Percentiles rank a stretch among this genome's conserved stretches.
phyloP scores from a whole-genome alignment of 371 early-diverging fungal genomes.

The Basidiobolus meristosporus region DNA sequence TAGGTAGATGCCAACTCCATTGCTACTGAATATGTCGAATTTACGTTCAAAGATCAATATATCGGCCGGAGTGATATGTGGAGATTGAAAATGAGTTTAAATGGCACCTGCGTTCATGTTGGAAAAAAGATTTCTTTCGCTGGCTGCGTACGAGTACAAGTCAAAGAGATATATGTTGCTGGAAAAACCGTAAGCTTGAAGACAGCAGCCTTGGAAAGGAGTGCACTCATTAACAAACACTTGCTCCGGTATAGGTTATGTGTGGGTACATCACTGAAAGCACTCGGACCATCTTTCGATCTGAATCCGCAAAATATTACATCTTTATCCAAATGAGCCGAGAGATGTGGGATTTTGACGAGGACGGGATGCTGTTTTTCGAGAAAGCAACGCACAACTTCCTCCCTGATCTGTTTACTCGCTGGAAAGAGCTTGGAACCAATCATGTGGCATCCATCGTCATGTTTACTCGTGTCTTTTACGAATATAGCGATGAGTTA shows the following conservation, averaged over 20 bases:
- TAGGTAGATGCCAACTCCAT: constrained; percentile 42
- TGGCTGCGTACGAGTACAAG: constrained; percentile 65
- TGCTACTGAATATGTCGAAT: constrained; percentile 63
- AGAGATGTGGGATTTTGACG: constrained; percentile 95
- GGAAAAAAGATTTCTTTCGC: constrained; percentile 55
- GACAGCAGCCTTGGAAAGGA: neutral
- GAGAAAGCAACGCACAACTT: constrained; percentile 82
- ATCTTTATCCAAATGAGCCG: constrained; percentile 87
- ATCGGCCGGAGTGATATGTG: constrained; percentile 89
- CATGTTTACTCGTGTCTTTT: constrained; percentile 75
- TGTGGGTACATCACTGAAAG: constrained; percentile 60
- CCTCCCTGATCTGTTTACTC: constrained; percentile 68
- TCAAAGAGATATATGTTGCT: constrained; percentile 55
- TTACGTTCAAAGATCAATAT: constrained; percentile 82
- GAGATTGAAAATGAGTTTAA: constrained; percentile 56
- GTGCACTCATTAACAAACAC: neutral
- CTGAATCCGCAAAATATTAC: constrained; percentile 84
- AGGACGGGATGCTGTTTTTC: constrained; percentile 83
- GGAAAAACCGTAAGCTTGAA: constrained; percentile 22
- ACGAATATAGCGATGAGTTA: constrained; percentile 25
- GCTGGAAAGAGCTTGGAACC: constrained; percentile 67
- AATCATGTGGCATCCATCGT: constrained; percentile 94
- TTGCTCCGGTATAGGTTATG: constrained; percentile 13
- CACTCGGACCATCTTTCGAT: constrained; percentile 80
- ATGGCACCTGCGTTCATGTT: constrained; percentile 49